Evolutionary conservation across 305 asterid genomes (phyloP), one percentile per base, ranked within the genome.

Genomic region (Andrographis paniculata): DNA sequence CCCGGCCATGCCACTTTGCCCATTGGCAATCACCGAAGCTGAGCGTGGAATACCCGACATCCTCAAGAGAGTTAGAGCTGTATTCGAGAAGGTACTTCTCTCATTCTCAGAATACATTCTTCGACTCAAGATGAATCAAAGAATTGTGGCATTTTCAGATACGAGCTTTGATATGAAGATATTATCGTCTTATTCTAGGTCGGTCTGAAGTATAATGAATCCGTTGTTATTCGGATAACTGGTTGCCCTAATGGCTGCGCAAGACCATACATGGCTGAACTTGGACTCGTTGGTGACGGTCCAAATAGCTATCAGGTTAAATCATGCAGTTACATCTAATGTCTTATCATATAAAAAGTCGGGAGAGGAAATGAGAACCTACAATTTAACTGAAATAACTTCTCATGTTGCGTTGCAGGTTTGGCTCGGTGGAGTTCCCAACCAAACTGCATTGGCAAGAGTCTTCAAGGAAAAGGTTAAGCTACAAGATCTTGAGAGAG

Each of bases 181-280:
- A 19, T 44, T 11, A n/a, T 46, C 36, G 2, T 22, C 17, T 23
- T 51, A 36, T 68, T 56, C 59, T 76, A 89, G 97, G 93, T 89
- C 64, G 97, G 97, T 22, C 86, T 89, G 67, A 78, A 78, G 74
- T 72, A 78, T 57, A 68, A 51, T 18, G 97, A 89, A 73, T 89
- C 95, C 19, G 58, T 89, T 37, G 93, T 85, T 50, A 65, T 89
- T 66, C 77, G 97, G 79, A 61, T 89, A 49, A 89, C 97, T 5
- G 97, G 97, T 50, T 89, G 97, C 71, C 97, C 97, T 45, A 89
- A 89, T 63, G 97, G 97, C 12, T 89, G 97, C 66, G 95, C 94
- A 46, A 75, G 97, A 64, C 95, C 97, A 4, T 89, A 89, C 78
- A 82, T 89, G 97, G 97, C 97, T 78, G 97, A 89, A 70, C 91